phyloP scores from a whole-genome alignment of 495 filamentous ascomycete genomes.

The Trypethelium eluteriae region DNA sequence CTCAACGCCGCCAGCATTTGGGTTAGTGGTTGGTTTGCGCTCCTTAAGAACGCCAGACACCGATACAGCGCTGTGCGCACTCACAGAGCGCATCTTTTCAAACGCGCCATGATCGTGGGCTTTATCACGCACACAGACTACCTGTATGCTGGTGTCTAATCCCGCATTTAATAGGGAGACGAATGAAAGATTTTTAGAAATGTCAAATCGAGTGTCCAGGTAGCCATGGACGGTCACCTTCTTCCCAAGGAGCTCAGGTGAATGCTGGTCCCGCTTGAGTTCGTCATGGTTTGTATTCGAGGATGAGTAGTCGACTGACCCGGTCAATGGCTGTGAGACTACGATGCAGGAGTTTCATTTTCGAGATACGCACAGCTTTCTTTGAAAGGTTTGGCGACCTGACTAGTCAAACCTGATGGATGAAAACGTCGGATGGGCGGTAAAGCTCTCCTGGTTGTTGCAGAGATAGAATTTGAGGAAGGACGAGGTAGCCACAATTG shows the following conservation, averaged over 20 bases:
- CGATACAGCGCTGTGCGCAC: slow-evolving; percentile 3
- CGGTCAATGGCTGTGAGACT: neutral
- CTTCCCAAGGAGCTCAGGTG: slow-evolving; percentile 33
- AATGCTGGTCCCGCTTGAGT: slow-evolving; percentile 3
- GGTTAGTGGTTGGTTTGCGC: slow-evolving; percentile 9
- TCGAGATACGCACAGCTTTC: neutral
- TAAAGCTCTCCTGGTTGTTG: neutral
- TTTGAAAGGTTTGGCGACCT: neutral
- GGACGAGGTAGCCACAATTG: neutral
- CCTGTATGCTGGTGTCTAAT: slow-evolving; percentile 18
- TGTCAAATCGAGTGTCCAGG: slow-evolving; percentile 52
- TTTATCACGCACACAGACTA: slow-evolving; percentile 20
- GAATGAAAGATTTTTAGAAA: slow-evolving; percentile 61
- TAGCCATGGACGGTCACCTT: slow-evolving; percentile 65
- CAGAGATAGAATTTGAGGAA: neutral
- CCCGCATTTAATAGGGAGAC: slow-evolving; percentile 48
- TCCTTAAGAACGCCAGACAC: slow-evolving; percentile 14
- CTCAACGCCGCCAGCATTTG: slow-evolving; percentile 20
- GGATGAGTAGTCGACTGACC: neutral
- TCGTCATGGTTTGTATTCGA: neutral
- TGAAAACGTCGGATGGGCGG: neutral
- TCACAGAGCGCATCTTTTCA: slow-evolving; percentile 1
- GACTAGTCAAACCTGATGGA: neutral
- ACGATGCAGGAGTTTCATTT: neutral
- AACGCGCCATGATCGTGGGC: slow-evolving; percentile 20